Percentiles rank a stretch among this genome's conserved stretches.
Evolutionary conservation across 2,329 filamentous ascomycete genomes (phyloP).

Genomic region (Orbilia ellipsospora): DNA sequence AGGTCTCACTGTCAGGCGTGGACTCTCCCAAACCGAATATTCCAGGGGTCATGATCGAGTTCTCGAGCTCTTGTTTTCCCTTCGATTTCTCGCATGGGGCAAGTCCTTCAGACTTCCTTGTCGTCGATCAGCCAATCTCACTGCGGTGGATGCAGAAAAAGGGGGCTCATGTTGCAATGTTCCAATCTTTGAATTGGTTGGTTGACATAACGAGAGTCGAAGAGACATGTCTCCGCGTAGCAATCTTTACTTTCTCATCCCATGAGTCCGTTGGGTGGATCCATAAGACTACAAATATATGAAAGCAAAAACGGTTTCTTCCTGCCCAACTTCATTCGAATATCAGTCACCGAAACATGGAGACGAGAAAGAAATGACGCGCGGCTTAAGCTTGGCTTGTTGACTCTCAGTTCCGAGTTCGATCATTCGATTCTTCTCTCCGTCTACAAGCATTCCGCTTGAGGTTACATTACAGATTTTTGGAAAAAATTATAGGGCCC

Average conservation of each 20-base stretch:
- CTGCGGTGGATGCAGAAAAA: neutral
- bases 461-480: constrained; percentile 24
- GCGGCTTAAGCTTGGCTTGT: too few species aligned
- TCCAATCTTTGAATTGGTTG: too few species aligned
- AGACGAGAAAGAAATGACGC: too few species aligned
- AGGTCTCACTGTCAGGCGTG: neutral
- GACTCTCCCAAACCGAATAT: neutral
- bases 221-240: too few species aligned
- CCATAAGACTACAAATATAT: too few species aligned
- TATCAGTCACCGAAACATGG: too few species aligned
- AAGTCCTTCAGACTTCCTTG: neutral
- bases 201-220: too few species aligned
- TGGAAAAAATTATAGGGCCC: neutral
- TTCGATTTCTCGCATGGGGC: neutral
- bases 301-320: too few species aligned
- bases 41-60: neutral
- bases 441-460: neutral
- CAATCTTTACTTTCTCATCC: constrained; percentile 4
- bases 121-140: constrained; percentile 7
- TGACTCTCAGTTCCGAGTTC: too few species aligned
- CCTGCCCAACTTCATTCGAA: too few species aligned
- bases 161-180: neutral
- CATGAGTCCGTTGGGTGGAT: neutral
- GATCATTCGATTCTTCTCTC: too few species aligned
- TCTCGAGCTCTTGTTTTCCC: too few species aligned